Conservation (phyloP, 805 yeast species). For the Lachancea quebecensis region DNA sequence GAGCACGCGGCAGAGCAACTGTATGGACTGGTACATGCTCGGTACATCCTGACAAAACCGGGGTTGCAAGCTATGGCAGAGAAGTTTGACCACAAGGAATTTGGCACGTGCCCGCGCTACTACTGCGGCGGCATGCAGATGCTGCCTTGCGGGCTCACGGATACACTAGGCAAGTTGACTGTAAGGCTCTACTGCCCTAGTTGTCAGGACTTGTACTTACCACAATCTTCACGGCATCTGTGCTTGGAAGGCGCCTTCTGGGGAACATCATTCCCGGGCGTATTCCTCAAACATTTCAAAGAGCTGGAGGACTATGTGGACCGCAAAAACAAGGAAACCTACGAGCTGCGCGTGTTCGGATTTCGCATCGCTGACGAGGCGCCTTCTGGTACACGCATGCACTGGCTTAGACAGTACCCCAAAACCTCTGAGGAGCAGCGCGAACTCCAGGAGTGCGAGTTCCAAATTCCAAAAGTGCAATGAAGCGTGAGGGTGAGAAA, state of each 20-base stretch:
- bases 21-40: conserved; percentile 90
- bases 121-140: conserved; percentile 85
- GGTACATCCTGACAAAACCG: conserved; percentile 81
- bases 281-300: conserved; percentile 85
- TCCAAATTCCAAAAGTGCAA: conserved; percentile 39
- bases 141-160: conserved; percentile 87
- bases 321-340: conserved; percentile 45
- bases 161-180: conserved; percentile 85
- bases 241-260: conserved; percentile 95
- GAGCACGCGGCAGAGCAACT: conserved; percentile 88
- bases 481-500: neutral
- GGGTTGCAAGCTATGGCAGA: conserved; percentile 91
- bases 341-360: conserved; percentile 78
- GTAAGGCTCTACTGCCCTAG: conserved; percentile 91
- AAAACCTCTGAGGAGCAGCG: conserved; percentile 49
- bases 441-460: conserved; percentile 62
- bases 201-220: conserved; percentile 85
- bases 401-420: conserved; percentile 84
- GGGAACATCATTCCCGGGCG: conserved; percentile 93
- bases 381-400: conserved; percentile 87
- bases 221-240: conserved; percentile 76
- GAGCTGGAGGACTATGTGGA: conserved; percentile 75
- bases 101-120: conserved; percentile 88
- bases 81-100: conserved; percentile 80
- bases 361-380: conserved; percentile 72